phyloP scores from a whole-genome alignment of 1,284 basidiomycete genomes.

The Tranzscheliella williamsii region DNA sequence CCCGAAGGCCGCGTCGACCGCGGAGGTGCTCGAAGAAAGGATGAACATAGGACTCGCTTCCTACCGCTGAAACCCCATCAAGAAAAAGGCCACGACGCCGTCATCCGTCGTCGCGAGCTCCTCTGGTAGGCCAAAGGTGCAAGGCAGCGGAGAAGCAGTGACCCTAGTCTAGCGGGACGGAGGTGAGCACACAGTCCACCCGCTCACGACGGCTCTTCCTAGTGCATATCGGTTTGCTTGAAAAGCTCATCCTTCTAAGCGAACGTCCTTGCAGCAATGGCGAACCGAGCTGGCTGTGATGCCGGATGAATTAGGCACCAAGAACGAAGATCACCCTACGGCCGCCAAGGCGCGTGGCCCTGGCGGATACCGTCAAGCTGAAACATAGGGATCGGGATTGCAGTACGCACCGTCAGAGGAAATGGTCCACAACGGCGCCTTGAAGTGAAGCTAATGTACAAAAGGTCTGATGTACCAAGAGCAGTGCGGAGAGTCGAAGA shows the following conservation, averaged over 20 bases:
- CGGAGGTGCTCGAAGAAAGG: constrained; percentile 34
- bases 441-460: constrained; percentile 38
- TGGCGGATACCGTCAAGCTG: too few relatives aligned
- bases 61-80: neutral
- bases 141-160: too few relatives aligned
- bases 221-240: constrained; percentile 53
- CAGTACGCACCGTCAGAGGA: constrained; percentile 43
- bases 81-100: too few relatives aligned
- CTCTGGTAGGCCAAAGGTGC: too few relatives aligned
- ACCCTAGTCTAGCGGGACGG: constrained; percentile 16
- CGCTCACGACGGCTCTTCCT: constrained; percentile 62
- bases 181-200: constrained; percentile 48
- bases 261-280: too few relatives aligned
- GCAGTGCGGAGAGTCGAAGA: constrained; percentile 1
- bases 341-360: too few relatives aligned
- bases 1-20: constrained; percentile 25
- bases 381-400: constrained; percentile 16
- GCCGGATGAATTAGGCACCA: too few relatives aligned
- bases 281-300: too few relatives aligned
- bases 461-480: neutral
- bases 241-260: constrained; percentile 51
- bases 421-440: constrained; percentile 43
- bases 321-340: constrained; percentile 5
- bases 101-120: constrained; percentile 4
- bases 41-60: constrained; percentile 41